phyloP scores from a whole-genome alignment of 1,284 basidiomycete genomes.

The Cryptococcus sp. region DNA sequence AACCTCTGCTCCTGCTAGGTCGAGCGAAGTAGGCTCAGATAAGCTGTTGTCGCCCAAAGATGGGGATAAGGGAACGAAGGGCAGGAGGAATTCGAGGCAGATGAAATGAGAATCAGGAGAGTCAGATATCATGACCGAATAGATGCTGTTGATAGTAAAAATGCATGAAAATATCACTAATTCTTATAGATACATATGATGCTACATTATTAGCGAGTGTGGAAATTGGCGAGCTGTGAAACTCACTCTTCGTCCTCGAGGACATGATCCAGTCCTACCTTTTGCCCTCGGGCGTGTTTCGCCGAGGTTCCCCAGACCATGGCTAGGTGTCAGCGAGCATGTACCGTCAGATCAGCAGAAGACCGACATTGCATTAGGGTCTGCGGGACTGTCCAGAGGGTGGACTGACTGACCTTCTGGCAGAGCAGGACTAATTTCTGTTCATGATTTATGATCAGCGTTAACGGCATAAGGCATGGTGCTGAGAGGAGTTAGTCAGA shows the following conservation, averaged over 20 bases:
- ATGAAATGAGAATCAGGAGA: too few species aligned
- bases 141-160: too few species aligned
- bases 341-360: too few species aligned
- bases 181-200: constrained; percentile 46
- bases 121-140: too few species aligned
- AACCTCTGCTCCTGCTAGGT: neutral
- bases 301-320: constrained; percentile 58
- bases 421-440: too few species aligned
- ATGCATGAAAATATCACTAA: too few species aligned
- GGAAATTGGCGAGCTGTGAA: neutral
- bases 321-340: constrained; percentile 50
- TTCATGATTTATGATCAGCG: too few species aligned
- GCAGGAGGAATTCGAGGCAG: neutral
- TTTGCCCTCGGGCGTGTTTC: constrained; percentile 93
- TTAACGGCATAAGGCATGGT: too few species aligned
- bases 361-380: too few species aligned
- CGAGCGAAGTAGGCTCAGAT: neutral
- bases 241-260: constrained; percentile 76
- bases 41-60: neutral
- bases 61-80: neutral
- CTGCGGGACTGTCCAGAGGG: too few species aligned
- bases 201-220: constrained; percentile 9
- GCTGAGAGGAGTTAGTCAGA: too few species aligned
- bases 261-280: constrained; percentile 85
- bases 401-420: too few species aligned